phyloP scores from a whole-genome alignment of 495 filamentous ascomycete genomes.

The Tuber borchii region DNA sequence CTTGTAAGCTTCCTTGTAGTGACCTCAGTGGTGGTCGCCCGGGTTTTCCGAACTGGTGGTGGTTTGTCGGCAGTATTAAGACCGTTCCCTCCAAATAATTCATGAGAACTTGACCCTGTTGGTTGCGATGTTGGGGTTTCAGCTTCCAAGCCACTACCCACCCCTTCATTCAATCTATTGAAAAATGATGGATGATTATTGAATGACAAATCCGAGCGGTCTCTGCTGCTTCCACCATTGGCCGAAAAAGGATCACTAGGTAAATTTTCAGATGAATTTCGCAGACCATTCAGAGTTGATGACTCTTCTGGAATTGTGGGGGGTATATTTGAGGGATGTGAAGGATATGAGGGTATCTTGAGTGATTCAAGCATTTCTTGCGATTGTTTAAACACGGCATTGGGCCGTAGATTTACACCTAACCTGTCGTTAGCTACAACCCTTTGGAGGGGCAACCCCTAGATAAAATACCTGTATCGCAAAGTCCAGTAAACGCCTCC shows the following conservation, averaged over 20 bases:
- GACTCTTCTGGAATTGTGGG: slow-evolving; percentile 45
- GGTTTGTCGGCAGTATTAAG: slow-evolving; percentile 34
- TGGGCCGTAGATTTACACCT: slow-evolving; percentile 68
- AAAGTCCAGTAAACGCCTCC: slow-evolving; percentile 87
- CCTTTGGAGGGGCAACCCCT: slow-evolving; percentile 7
- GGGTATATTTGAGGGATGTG: slow-evolving; percentile 43
- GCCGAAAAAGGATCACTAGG: slow-evolving; percentile 39
- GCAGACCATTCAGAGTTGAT: slow-evolving; percentile 42
- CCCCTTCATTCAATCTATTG: slow-evolving; percentile 39
- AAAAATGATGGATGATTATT: slow-evolving; percentile 46
- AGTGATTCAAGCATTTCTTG: slow-evolving; percentile 53
- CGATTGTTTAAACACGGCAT: slow-evolving; percentile 78
- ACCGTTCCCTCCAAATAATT: slow-evolving; percentile 36
- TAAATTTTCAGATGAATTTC: slow-evolving; percentile 43
- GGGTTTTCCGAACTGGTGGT: slow-evolving; percentile 38
- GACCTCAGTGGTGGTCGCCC: slow-evolving; percentile 37
- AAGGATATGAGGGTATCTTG: slow-evolving; percentile 20
- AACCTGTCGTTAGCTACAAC: slow-evolving; percentile 45
- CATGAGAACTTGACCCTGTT: slow-evolving; percentile 23
- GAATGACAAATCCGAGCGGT: slow-evolving; percentile 39
- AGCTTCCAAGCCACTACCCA: slow-evolving; percentile 25
- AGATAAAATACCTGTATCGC: slow-evolving; percentile 53
- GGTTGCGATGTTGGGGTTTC: slow-evolving; percentile 40
- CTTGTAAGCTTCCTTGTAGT: slow-evolving; percentile 38
- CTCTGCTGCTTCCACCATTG: slow-evolving; percentile 19